Evolutionary conservation across 208 protist species (phyloP).

Genomic region (Acanthamoeba sp.): DNA sequence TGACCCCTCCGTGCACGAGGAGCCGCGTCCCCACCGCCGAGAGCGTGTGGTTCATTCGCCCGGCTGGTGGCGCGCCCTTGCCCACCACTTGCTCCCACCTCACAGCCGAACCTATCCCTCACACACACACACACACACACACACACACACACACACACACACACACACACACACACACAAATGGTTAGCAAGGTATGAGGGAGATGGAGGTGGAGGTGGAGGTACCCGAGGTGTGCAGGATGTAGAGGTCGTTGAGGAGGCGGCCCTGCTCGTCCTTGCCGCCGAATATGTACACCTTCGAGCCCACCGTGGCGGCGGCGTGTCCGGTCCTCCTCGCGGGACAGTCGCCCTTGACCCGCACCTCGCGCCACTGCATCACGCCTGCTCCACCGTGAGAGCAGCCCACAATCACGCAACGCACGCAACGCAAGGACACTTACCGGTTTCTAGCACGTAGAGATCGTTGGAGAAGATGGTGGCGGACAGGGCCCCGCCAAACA

Average conservation of each 20-base stretch:
- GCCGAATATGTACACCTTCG: constrained; percentile 2
- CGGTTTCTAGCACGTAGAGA: background rate
- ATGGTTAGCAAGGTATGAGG: no score
- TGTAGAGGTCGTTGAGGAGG: constrained; percentile 5
- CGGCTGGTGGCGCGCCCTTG: background rate
- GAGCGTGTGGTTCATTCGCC: background rate
- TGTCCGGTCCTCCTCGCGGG: background rate
- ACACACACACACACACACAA: no score
- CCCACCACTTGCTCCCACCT: background rate
- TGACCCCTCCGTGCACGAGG: background rate
- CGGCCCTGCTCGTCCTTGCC: constrained; percentile 1
- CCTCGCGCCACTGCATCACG: background rate
- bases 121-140: background rate
- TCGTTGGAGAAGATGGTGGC: background rate
- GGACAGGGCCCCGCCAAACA: background rate
- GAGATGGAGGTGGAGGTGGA: no score
- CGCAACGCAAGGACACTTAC: background rate
- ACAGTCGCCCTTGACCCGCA: background rate
- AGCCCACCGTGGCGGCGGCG: background rate
- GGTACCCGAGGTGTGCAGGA: background rate
- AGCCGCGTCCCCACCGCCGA: background rate
- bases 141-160: no score
- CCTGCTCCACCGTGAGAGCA: background rate
- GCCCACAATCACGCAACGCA: no score
- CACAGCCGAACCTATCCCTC: background rate